Evolutionary conservation across 2,329 filamentous ascomycete species (phyloP).

Genomic region (Camillea tinctor): DNA sequence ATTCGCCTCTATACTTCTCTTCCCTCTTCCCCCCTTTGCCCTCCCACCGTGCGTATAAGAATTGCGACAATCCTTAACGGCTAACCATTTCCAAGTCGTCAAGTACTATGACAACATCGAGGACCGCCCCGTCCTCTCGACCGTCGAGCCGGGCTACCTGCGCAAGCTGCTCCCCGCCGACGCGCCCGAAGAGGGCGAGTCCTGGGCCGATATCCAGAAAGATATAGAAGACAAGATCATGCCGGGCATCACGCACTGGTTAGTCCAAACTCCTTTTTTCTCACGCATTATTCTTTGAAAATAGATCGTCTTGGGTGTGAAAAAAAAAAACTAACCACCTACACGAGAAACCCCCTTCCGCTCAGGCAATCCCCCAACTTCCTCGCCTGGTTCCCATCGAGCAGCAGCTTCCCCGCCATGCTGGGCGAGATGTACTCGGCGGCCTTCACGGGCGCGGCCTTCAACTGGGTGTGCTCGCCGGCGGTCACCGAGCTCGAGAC

Average conservation of each 20-base stretch:
- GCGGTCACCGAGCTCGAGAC: conserved; percentile 93
- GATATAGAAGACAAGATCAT: conserved; percentile 87
- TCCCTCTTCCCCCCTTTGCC: too few species aligned
- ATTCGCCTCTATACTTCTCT: background rate
- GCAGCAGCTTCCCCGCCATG: conserved; percentile 78
- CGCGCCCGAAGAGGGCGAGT: conserved; percentile 66
- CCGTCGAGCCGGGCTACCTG: conserved; percentile 82
- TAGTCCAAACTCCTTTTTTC: conserved; percentile 11
- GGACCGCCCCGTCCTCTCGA: conserved; percentile 69
- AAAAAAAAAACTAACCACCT: too few species aligned
- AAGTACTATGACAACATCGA: conserved; percentile 78
- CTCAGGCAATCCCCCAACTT: conserved; percentile 83
- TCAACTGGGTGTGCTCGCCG: conserved; percentile 96
- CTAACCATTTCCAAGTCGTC: conserved; percentile 57
- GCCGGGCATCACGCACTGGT: conserved; percentile 89
- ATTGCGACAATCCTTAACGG: conserved; percentile 5
- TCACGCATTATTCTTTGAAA: background rate
- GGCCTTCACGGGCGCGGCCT: conserved; percentile 84
- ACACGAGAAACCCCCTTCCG: too few species aligned
- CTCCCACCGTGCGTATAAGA: conserved; percentile 2
- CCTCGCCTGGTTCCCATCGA: conserved; percentile 92
- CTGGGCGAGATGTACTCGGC: conserved; percentile 90
- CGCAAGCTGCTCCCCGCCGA: conserved; percentile 72
- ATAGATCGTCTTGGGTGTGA: too few species aligned
- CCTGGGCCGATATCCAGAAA: conserved; percentile 75